Base-by-base conservation (phyloP, 176 grass and related monocot genomes). In the Aegilops bicornis region DNA sequence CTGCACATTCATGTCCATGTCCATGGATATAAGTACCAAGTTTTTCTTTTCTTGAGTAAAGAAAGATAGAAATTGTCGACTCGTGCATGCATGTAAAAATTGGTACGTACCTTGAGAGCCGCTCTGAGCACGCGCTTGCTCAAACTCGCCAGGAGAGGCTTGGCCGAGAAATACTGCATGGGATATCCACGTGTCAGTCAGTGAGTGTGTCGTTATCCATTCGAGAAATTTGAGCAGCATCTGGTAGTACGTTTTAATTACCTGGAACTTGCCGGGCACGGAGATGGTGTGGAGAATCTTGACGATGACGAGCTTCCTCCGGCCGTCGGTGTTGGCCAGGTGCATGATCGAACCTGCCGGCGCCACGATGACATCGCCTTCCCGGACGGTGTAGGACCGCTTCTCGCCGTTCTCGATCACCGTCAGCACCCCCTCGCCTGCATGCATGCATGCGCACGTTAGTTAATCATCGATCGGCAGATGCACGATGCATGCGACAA, bases 241-340 rank as follows among this genome's bases (percentile, higher is more conserved):
- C n/a, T 0, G 3, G 30, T 27, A 27, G 9, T n/a, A n/a, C n/a
- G 0, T 54, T 17, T 54, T 17, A 52, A 16, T 52, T 19, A 91
- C 93, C 90, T 96, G 59, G 81, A 91, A 83, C 77, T 69, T 33
- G 12, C 96, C 92, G 24, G 96, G 92, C 31, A 86, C 88, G 50
- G 87, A 95, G 59, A 96, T 79, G 25, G 93, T 93, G 0, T 43
- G 83, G 16, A 95, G 30, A 25, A 98, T 89, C 81, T 89, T 92
- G 9, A 73, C 89, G 13, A 96, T 66, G 27, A 90, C 22, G 13
- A 98, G 76, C 65, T 96, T 96, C 84, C 85, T 81, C 8, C 88
- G 83, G 69, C 86, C 91, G 50, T 94, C 92, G 19, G 86, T 98
- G 81, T 94, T 96, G 84, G 82, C 89, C 0, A 98, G 39, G 43